These are phyloP conservation scores for Saururus chinensis DNA, from an alignment of 164 flowering plant genomes.

Conservation along the genomic window DNA sequence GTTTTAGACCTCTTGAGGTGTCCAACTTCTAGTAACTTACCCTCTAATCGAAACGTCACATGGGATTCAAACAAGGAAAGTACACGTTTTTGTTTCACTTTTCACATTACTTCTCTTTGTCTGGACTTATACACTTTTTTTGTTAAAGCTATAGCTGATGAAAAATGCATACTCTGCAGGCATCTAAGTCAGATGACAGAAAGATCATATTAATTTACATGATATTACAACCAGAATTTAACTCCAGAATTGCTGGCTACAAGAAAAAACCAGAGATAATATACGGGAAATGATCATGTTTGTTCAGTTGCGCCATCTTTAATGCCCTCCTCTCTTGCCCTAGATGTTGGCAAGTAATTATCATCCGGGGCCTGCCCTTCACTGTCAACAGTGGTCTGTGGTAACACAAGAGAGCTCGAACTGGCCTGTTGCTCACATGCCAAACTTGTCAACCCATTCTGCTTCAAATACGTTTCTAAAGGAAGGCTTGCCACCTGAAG, in stretches of 20 bases:
- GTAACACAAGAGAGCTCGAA: slow-evolving; percentile 26
- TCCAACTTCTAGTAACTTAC: too few relatives aligned
- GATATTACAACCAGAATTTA: not conserved
- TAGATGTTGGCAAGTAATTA: slow-evolving; percentile 12
- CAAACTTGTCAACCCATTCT: slow-evolving; percentile 67
- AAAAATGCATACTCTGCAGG: not conserved
- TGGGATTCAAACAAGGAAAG: too few relatives aligned
- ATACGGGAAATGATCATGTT: slow-evolving; percentile 16
- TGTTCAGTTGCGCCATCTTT: slow-evolving; percentile 31
- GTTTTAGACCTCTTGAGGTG: too few relatives aligned
- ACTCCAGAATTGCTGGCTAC: not conserved
- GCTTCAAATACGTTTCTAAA: slow-evolving; percentile 62
- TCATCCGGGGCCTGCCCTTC: slow-evolving; percentile 31
- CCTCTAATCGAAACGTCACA: too few relatives aligned
- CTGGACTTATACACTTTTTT: too few relatives aligned
- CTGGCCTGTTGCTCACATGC: slow-evolving; percentile 37
- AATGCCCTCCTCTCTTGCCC: slow-evolving; percentile 23
- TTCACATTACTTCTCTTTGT: not conserved
- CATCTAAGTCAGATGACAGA: not conserved
- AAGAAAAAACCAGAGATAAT: not conserved
- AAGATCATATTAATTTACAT: not conserved
- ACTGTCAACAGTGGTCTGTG: slow-evolving; percentile 26
- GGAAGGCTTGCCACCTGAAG: slow-evolving; percentile 67
- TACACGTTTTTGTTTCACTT: too few relatives aligned
- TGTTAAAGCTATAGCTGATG: not conserved